Conservation (phyloP, 78 protist species). For the Thecamonas trahens region DNA sequence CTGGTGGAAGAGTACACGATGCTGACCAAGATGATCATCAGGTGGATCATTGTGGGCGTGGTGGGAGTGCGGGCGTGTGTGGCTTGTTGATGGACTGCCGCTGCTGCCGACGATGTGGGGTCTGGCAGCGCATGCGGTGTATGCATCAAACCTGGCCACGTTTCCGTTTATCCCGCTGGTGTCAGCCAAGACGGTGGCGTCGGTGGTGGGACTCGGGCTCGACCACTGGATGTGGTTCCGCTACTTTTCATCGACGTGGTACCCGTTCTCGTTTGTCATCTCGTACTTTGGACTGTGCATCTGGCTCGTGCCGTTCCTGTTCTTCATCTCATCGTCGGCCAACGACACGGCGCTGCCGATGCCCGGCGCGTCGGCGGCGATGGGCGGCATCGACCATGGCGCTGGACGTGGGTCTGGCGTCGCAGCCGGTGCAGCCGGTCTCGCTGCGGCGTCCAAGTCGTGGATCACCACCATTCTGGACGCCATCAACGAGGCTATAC, state of each 20-base stretch:
- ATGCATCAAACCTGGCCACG: not conserved
- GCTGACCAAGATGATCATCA: conserved; percentile 3
- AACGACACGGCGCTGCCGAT: conserved; percentile 20
- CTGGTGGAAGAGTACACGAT: conserved; percentile 26
- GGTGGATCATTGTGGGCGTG: not conserved
- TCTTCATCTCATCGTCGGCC: conserved; percentile 30
- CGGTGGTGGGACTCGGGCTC: not conserved
- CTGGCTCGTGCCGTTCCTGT: conserved; percentile 38
- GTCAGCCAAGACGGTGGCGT: not conserved
- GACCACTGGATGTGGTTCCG: not conserved
- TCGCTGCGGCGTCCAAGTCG: too few species aligned
- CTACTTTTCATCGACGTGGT: conserved; percentile 3
- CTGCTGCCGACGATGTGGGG: not conserved
- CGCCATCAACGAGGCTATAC: too few species aligned
- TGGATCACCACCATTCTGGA: too few species aligned
- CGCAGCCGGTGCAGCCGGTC: too few species aligned
- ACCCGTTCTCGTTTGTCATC: conserved; percentile 6
- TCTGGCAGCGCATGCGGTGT: not conserved
- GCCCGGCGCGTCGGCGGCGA: too few species aligned
- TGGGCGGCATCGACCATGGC: too few species aligned
- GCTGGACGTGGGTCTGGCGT: too few species aligned
- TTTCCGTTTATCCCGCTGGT: not conserved
- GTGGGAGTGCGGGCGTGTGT: not conserved
- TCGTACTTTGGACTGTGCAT: conserved; percentile 23
- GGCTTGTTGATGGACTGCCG: not conserved